phyloP scores from a whole-genome alignment of 768 basidiomycete genomes.

The Tricholoma terreum region DNA sequence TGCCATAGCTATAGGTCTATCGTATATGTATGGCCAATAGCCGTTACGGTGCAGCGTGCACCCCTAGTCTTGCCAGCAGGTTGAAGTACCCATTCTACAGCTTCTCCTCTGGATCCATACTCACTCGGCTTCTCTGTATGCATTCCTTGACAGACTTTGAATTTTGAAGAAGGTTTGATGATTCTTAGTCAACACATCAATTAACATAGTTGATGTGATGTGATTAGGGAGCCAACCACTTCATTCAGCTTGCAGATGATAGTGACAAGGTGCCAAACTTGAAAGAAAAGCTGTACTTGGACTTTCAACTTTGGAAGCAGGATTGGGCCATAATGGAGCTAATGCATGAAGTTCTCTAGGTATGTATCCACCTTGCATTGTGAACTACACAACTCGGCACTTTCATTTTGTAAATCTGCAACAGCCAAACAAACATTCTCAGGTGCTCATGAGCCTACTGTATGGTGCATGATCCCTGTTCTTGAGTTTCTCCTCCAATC shows the following conservation, averaged over 20 bases:
- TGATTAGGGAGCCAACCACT: conserved; percentile 10
- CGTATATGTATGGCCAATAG: too few species aligned
- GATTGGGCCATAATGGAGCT: conserved; percentile 11
- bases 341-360: conserved; percentile 13
- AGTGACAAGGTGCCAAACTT: too few species aligned
- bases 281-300: conserved; percentile 6
- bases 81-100: not conserved
- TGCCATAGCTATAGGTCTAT: too few species aligned
- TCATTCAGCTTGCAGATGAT: conserved; percentile 12
- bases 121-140: not conserved
- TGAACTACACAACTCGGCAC: not conserved
- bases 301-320: conserved; percentile 8
- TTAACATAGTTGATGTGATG: not conserved
- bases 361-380: not conserved
- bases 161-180: not conserved
- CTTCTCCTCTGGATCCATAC: too few species aligned
- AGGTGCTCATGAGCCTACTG: conserved; percentile 2
- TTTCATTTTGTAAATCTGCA: conserved; percentile 10
- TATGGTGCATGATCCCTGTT: too few species aligned
- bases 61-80: not conserved
- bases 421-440: conserved; percentile 12
- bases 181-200: not conserved
- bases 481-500: too few species aligned
- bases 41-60: too few species aligned
- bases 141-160: too few species aligned